These are phyloP conservation scores for Xylaria grammica DNA, from an alignment of 495 filamentous ascomycete genomes.

Conservation along the genomic window DNA sequence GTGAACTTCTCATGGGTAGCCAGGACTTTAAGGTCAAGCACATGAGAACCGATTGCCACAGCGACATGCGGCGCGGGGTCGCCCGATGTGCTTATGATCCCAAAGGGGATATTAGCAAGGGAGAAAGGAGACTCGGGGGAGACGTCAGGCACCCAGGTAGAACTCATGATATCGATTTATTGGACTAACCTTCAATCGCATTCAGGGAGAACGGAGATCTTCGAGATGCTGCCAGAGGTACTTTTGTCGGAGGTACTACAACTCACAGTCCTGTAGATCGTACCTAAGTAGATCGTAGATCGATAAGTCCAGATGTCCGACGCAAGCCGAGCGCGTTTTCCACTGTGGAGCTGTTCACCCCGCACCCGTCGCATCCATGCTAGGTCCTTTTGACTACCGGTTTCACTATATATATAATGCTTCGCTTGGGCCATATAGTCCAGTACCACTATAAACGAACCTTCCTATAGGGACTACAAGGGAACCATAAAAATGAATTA, in stretches of 20 bases:
- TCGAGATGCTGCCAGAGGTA: neutral
- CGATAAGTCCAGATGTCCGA: neutral
- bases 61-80: conserved; percentile 66
- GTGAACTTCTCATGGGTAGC: conserved; percentile 61
- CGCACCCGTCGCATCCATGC: neutral
- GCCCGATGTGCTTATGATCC: conserved; percentile 72
- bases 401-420: neutral
- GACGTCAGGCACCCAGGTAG: conserved; percentile 47
- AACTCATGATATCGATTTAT: conserved; percentile 26
- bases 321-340: conserved; percentile 14
- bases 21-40: conserved; percentile 76
- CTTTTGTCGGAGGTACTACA: too few relatives aligned
- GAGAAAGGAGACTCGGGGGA: conserved; percentile 65
- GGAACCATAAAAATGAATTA: too few relatives aligned
- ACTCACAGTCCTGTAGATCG: too few relatives aligned
- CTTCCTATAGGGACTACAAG: too few relatives aligned
- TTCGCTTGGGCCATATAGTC: too few relatives aligned
- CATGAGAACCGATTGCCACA: conserved; percentile 78
- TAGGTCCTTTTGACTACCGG: neutral
- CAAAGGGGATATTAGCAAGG: conserved; percentile 89
- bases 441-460: too few relatives aligned
- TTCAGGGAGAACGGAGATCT: neutral
- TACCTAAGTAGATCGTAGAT: too few relatives aligned
- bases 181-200: neutral
- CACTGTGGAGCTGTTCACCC: neutral